Conservation (phyloP, 2,329 filamentous ascomycete genomes). For the Fusarium sp. region DNA sequence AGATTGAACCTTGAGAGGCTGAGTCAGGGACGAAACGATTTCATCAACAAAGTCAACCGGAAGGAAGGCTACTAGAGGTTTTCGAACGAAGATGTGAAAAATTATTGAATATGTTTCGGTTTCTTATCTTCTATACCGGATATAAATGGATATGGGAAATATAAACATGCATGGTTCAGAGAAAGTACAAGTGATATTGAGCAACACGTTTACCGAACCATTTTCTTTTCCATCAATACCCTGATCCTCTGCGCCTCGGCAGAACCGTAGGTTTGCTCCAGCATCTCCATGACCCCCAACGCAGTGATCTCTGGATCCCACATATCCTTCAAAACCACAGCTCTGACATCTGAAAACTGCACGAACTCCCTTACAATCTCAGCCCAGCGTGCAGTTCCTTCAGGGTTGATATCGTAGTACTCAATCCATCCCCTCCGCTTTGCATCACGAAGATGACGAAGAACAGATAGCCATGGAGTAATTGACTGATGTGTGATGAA, state of each 20-base stretch:
- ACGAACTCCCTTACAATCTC: not conserved
- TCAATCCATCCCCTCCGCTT: conserved; percentile 11
- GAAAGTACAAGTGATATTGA: not conserved
- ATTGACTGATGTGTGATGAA: not conserved
- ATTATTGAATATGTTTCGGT: not conserved
- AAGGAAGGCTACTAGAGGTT: conserved; percentile 46
- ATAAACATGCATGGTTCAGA: not conserved
- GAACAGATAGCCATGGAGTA: not conserved
- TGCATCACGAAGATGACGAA: conserved; percentile 13
- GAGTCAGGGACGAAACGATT: conserved; percentile 48
- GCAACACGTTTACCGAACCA: not conserved
- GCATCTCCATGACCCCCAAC: not conserved
- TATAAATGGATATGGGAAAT: not conserved
- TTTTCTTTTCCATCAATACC: not conserved
- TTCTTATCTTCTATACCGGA: too few relatives aligned
- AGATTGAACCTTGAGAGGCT: conserved; percentile 54
- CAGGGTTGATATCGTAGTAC: conserved; percentile 1
- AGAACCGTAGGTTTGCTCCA: conserved; percentile 2
- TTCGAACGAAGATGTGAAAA: not conserved
- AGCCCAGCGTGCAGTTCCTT: conserved; percentile 6
- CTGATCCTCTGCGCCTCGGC: not conserved
- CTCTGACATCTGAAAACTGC: not conserved
- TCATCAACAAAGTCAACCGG: conserved; percentile 55
- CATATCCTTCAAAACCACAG: not conserved
- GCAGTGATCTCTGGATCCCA: conserved; percentile 12